Base-by-base conservation (phyloP, 2,329 filamentous ascomycete genomes). In the Pseudogymnoascus sp. region DNA sequence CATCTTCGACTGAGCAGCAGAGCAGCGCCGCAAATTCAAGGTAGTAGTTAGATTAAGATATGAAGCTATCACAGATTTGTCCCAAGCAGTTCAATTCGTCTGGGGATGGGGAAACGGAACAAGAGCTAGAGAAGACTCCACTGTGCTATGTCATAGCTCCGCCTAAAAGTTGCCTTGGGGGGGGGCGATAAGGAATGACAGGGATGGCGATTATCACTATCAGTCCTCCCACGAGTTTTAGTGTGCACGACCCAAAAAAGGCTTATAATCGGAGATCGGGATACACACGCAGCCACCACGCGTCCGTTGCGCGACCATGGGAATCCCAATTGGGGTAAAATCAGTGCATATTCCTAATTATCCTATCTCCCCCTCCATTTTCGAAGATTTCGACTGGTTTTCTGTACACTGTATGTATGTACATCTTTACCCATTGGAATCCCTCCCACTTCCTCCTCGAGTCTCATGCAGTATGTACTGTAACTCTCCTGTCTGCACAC, bases 1-100 rank as follows among this genome's bases (percentile, higher is more conserved):
- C 79, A 81, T 81, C 38, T 65, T 69, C 29, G 50, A 56, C 50
- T 33, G 29, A 56, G 50, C 29, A 56, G 50, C n/a, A 56, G n/a
- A 33, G 50, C 50, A 56, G 29, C 50, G 19, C 50, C 29, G 50
- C 50, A 33, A 33, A 21, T 7, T 21, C 10, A 8, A 56, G 11
- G 29, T 56, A 56, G 29, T 53, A 35, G 33, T 21, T 11, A 19
- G 47, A 56, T 19, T 10, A 29, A 50, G 26, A 16, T 56, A 56
- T 33, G 50, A 56, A 56, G 50, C 50, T 56, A 56, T 56, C 29
- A 19, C 50, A 56, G 50, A 56, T 56, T 56, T 56, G 50, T 16
- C 50, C 29, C 50, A 56, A 33, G n/a, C 6, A 56, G 50, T 33
- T 33, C 50, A 56, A 56, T 56, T 56, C 29, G 50, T 56, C 50